Conservation (phyloP, 192 early-diverging fungal species). For the Rhizophagus sp. region DNA sequence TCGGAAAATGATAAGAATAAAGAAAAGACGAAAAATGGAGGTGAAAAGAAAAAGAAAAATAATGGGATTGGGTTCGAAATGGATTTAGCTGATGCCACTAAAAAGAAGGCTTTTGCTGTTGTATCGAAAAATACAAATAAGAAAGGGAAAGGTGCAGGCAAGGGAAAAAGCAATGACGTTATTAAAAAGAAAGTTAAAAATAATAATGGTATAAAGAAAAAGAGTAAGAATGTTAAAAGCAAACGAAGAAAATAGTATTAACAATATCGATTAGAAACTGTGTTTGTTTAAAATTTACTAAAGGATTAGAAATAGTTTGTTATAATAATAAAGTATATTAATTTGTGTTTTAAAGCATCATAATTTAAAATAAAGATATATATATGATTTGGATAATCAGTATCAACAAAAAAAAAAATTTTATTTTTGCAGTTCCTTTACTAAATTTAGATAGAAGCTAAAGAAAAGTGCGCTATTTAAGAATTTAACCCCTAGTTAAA, state of each 20-base stretch:
- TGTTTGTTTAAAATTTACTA: too few relatives aligned
- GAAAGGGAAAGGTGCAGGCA: conserved; percentile 37
- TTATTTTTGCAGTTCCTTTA: too few relatives aligned
- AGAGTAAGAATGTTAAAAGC: background rate
- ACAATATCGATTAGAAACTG: too few relatives aligned
- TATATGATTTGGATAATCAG: too few relatives aligned
- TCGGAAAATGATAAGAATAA: conserved; percentile 24
- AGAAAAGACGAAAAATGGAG: conserved; percentile 29
- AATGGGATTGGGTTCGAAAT: conserved; percentile 36
- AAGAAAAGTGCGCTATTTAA: too few relatives aligned
- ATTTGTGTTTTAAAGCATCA: too few relatives aligned
- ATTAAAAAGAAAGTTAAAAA: conserved; percentile 7
- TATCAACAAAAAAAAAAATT: too few relatives aligned
- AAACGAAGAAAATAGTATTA: background rate
- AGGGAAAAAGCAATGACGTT: conserved; percentile 26
- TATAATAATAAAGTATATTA: too few relatives aligned
- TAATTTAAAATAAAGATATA: too few relatives aligned
- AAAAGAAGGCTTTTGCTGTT: conserved; percentile 40
- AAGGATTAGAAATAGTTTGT: too few relatives aligned
- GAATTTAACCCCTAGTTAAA: too few relatives aligned
- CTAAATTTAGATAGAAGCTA: too few relatives aligned
- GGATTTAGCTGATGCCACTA: conserved; percentile 46
- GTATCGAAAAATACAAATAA: conserved; percentile 38
- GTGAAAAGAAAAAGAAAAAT: conserved; percentile 13
- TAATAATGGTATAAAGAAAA: background rate